Conservation (phyloP, 805 yeast genomes). For the Suhomyces emberorum region DNA sequence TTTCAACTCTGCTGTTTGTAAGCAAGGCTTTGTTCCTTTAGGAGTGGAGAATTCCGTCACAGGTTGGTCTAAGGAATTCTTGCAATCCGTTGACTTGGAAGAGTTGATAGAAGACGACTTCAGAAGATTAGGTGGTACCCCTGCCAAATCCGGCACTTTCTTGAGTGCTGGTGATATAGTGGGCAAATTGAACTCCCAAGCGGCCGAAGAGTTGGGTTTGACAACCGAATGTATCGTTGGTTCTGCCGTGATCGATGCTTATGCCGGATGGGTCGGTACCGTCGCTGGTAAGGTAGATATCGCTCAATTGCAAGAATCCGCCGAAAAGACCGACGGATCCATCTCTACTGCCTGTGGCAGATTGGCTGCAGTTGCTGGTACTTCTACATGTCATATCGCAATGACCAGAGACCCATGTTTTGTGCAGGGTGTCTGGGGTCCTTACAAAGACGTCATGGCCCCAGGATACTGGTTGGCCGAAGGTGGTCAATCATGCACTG, state of each 20-base stretch:
- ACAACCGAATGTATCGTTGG: slow-evolving; percentile 81
- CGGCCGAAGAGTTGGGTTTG: slow-evolving; percentile 84
- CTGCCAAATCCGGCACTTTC: slow-evolving; percentile 67
- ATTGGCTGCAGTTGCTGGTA: slow-evolving; percentile 97
- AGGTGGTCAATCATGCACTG: slow-evolving; percentile 99
- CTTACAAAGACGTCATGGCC: slow-evolving; percentile 91
- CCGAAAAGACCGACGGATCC: slow-evolving; percentile 40
- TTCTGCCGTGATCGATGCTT: slow-evolving; percentile 95
- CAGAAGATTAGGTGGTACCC: slow-evolving; percentile 78
- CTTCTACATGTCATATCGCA: slow-evolving; percentile 94
- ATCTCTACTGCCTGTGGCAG: slow-evolving; percentile 72
- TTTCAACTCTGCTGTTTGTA: slow-evolving; percentile 88
- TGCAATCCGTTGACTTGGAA: slow-evolving; percentile 62
- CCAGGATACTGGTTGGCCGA: slow-evolving; percentile 92
- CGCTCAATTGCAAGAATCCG: slow-evolving; percentile 46
- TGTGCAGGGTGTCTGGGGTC: slow-evolving; percentile 99
- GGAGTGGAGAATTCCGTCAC: slow-evolving; percentile 84
- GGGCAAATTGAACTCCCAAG: slow-evolving; percentile 60
- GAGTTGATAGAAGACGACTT: slow-evolving; percentile 79
- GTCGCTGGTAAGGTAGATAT: slow-evolving; percentile 86
- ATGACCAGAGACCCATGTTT: slow-evolving; percentile 81
- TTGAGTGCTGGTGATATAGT: slow-evolving; percentile 87
- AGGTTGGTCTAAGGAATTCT: slow-evolving; percentile 89
- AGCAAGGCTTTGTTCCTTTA: slow-evolving; percentile 89
- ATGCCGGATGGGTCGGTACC: slow-evolving; percentile 98